Base-by-base conservation (phyloP, 306 rosid species). In the Corylus avellana region DNA sequence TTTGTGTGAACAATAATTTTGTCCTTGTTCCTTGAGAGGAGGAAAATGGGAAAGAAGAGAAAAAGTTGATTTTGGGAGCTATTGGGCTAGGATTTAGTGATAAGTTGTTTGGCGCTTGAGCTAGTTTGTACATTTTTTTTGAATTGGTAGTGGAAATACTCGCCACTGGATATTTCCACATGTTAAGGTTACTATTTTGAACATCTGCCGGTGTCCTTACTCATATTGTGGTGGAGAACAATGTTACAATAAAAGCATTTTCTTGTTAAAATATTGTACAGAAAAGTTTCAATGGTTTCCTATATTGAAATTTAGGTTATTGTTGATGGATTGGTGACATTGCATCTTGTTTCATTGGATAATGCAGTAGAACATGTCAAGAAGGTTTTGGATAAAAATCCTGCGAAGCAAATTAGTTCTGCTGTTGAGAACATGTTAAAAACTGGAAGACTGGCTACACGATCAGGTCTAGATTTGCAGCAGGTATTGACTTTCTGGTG, bases 391-490 rank as follows among this genome's bases (percentile, higher is more conserved):
- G 88, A 88, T 20, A 92, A 86, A 87, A 90, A 80, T 87, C 77
- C 88, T 58, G 0, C 90, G 9, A 90, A 32, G 71, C 78, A 68
- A 55, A 25, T 95, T 78, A 74, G 97, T 80, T 27, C 49, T 25
- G 78, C 92, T 54, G 62, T 95, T 83, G 98, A 91, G 80, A 91
- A 81, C 82, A 76, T 95, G 97, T 84, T 95, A 85, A 92, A 86
- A 87, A 87, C 91, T 61, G 98, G 98, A 85, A 91, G 92, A 75
- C 79, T 91, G 56, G 74, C 66, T 53, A 86, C 98, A 13, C 79
- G 83, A 59, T 79, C 90, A 0, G 94, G 97, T 75, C 89, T 95
- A 53, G 98, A 95, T 89, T 83, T 95, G 86, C 97, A 89, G 88
- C 98, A 95, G 98, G 98, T 95, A 90, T 70, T 81, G 82, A 46